Evolutionary conservation across 768 basidiomycete genomes (phyloP), one percentile per base, ranked within the genome.

Genomic region (Fistulinella prunicolor): DNA sequence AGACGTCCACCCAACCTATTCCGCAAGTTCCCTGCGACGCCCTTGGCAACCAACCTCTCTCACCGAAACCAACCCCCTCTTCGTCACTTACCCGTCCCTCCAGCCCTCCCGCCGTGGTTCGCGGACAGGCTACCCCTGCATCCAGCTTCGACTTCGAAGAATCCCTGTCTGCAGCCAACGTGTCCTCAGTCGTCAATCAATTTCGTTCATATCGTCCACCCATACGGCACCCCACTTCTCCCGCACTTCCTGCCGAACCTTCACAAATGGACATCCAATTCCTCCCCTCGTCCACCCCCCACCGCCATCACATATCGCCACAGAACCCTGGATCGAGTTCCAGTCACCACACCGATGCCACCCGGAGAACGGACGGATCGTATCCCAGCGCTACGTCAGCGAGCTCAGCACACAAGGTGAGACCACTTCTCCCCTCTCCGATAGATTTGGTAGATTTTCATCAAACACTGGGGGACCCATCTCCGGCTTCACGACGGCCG

Each of bases 121-220:
- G 59, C 61, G 64, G 56, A 42, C 56, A 39, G 40, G 14, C 17
- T 14, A 9, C 40, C 39, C 50, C 40, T 46, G 9, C 45, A 24
- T 44, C 58, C 42, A 47, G 3, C 50, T 62, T 62, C 50, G 62
- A 62, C 60, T 62, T 62, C 50, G 55, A 64, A 44, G 62, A 62
- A 54, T 59, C 54, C 53, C 43, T 65, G 38, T 64, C 57, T 37
- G 61, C 61, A 19, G 62, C 62, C 48, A 62, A 59, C 43, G 54
- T 62, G 50, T 48, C 59, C 53, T 64, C 65, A 29, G 59, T 59
- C 47, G 63, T 62, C 53, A 67, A 67, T 65, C 64, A 65, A 40
- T 45, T 41, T 62, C 63, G 57, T 55, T 66, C 63, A 60, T 62
- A 49, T 59, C 53, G 55, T 44, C 56, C 59, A 51, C 55, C 57